phyloP scores from a whole-genome alignment of 1,284 basidiomycete species.

The Phellopilus nigrolimitatus region DNA sequence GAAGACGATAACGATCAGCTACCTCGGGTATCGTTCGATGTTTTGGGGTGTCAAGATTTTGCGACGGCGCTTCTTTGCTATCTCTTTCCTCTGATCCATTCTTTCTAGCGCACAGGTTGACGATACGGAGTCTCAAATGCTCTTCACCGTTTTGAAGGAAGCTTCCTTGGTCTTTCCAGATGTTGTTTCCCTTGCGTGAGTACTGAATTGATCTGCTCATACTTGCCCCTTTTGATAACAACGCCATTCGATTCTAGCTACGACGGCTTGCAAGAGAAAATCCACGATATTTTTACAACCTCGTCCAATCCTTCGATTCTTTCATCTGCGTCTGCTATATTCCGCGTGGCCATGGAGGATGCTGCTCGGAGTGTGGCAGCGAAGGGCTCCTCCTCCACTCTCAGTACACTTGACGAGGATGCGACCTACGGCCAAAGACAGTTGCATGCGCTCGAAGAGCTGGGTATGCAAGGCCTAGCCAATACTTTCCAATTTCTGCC shows the following conservation, averaged over 20 bases:
- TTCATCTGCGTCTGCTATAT: slow-evolving; percentile 66
- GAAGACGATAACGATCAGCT: slow-evolving; percentile 50
- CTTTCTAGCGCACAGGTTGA: slow-evolving; percentile 76
- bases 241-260: slow-evolving; percentile 45
- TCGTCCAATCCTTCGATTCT: slow-evolving; percentile 72
- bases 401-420: slow-evolving; percentile 57
- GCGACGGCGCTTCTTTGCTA: slow-evolving; percentile 67
- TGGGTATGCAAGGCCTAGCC: slow-evolving; percentile 66
- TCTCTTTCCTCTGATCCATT: slow-evolving; percentile 75
- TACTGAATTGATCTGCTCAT: slow-evolving; percentile 23
- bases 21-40: slow-evolving; percentile 48
- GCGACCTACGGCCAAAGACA: slow-evolving; percentile 36
- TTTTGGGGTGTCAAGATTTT: slow-evolving; percentile 63
- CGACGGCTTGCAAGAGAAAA: slow-evolving; percentile 72
- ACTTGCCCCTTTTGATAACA: slow-evolving; percentile 17
- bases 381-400: slow-evolving; percentile 57
- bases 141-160: slow-evolving; percentile 75
- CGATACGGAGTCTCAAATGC: slow-evolving; percentile 75
- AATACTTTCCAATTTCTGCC: slow-evolving; percentile 66
- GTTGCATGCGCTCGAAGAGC: slow-evolving; percentile 57
- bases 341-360: slow-evolving; percentile 63
- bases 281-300: slow-evolving; percentile 71
- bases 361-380: slow-evolving; percentile 35
- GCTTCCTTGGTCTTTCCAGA: slow-evolving; percentile 71
- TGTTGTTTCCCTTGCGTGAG: slow-evolving; percentile 69